phyloP scores from a whole-genome alignment of 306 rosid genomes.

The Pachyrhizus erosus region DNA sequence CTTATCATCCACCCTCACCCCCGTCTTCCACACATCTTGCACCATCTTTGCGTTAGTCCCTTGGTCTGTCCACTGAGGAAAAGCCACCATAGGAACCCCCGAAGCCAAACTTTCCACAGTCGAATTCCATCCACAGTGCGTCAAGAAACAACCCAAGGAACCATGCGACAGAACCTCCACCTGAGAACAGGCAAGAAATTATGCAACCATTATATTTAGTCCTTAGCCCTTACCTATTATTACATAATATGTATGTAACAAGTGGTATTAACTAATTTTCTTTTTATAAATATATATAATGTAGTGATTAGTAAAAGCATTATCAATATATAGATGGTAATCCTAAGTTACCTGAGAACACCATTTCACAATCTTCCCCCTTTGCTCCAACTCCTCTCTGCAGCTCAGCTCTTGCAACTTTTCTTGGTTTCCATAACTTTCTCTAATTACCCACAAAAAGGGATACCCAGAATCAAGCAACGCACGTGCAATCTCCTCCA shows the following conservation, averaged over 20 bases:
- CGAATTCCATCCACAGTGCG: conserved; percentile 74
- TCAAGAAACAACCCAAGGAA: conserved; percentile 60
- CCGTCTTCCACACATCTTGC: conserved; percentile 55
- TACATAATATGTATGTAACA: too few species aligned
- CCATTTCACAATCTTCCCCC: conserved; percentile 65
- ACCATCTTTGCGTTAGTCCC: conserved; percentile 59
- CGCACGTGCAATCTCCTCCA: conserved; percentile 65
- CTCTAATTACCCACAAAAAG: conserved; percentile 67
- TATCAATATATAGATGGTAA: too few species aligned
- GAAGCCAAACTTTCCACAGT: conserved; percentile 52
- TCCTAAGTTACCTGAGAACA: conserved; percentile 60
- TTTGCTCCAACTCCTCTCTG: conserved; percentile 42
- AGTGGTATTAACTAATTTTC: too few species aligned
- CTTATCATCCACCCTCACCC: conserved; percentile 47
- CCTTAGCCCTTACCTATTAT: too few species aligned
- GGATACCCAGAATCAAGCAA: conserved; percentile 53
- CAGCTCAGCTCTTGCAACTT: background rate
- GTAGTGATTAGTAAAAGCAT: too few species aligned
- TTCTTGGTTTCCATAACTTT: background rate
- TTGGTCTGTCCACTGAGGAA: conserved; percentile 68
- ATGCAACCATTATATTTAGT: too few species aligned
- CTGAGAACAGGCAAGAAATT: too few species aligned
- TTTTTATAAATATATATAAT: too few species aligned
- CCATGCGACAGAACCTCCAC: conserved; percentile 58
- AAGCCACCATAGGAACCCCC: conserved; percentile 61